Conservation (phyloP, 2,329 filamentous ascomycete species). For the Fonsecaea erecta region DNA sequence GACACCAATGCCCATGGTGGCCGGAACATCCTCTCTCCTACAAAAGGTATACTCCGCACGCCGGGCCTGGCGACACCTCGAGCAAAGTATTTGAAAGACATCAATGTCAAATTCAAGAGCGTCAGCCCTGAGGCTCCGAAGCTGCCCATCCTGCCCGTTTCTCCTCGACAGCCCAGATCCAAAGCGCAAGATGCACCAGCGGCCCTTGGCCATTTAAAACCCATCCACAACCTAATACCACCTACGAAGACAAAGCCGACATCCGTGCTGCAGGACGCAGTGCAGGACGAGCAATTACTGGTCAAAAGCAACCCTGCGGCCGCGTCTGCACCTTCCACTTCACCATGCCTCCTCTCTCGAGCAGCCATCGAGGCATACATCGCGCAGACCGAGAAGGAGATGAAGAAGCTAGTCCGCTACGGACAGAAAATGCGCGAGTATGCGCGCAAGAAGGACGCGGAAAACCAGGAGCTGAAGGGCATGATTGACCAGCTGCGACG, state of each 20-base stretch:
- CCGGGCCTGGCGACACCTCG: conserved; percentile 62
- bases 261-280: not conserved
- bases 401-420: conserved; percentile 65
- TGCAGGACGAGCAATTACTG: not conserved
- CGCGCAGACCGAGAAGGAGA: conserved; percentile 61
- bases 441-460: conserved; percentile 30
- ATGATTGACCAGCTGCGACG: conserved; percentile 25
- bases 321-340: not conserved
- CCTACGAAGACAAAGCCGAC: not conserved
- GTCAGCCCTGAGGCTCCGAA: conserved; percentile 32
- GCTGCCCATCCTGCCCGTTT: not conserved
- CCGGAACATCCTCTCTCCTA: conserved; percentile 50
- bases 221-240: not conserved
- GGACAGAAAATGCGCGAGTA: conserved; percentile 36
- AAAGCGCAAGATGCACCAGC: conserved; percentile 44
- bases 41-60: conserved; percentile 68
- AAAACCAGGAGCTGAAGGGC: conserved; percentile 31
- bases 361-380: conserved; percentile 63
- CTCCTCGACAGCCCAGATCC: not conserved
- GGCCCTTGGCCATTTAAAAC: conserved; percentile 38
- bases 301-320: not conserved
- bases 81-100: conserved; percentile 63
- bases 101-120: conserved; percentile 47
- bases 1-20: not conserved
- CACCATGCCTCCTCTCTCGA: conserved; percentile 3